Evolutionary conservation across 768 basidiomycete genomes (phyloP).

Genomic region (Daedaleopsis nitida): DNA sequence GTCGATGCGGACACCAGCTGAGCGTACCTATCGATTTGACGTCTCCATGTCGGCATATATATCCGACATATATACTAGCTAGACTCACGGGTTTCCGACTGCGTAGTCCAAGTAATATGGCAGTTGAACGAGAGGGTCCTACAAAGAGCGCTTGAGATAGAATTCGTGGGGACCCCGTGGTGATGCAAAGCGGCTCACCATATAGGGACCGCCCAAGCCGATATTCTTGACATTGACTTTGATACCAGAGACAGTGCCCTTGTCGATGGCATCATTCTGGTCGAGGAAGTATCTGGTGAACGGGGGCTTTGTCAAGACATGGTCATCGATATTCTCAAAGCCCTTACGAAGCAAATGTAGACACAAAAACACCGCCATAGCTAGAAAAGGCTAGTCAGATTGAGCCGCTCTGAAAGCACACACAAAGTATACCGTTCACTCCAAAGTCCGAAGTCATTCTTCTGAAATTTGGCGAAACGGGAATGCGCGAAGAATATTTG

Average conservation of each 20-base stretch:
- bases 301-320: neutral
- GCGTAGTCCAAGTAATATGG: slow-evolving; percentile 59
- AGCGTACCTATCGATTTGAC: slow-evolving; percentile 39
- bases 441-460: slow-evolving; percentile 57
- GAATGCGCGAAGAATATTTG: slow-evolving; percentile 61
- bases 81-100: slow-evolving; percentile 42
- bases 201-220: slow-evolving; percentile 62
- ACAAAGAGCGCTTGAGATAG: neutral
- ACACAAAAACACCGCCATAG: slow-evolving; percentile 42
- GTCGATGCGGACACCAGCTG: slow-evolving; percentile 47
- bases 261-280: slow-evolving; percentile 57
- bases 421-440: slow-evolving; percentile 50
- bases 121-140: slow-evolving; percentile 51
- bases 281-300: slow-evolving; percentile 48
- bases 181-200: slow-evolving; percentile 37
- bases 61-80: neutral
- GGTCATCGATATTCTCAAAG: neutral
- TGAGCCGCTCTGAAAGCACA: neutral
- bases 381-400: slow-evolving; percentile 18
- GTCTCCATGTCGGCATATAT: too few relatives aligned
- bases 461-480: slow-evolving; percentile 49
- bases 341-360: slow-evolving; percentile 33
- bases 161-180: neutral
- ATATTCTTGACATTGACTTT: slow-evolving; percentile 57
- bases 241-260: slow-evolving; percentile 44